Evolutionary conservation across 805 yeast genomes (phyloP).

Genomic region (Kuraishia borneana): DNA sequence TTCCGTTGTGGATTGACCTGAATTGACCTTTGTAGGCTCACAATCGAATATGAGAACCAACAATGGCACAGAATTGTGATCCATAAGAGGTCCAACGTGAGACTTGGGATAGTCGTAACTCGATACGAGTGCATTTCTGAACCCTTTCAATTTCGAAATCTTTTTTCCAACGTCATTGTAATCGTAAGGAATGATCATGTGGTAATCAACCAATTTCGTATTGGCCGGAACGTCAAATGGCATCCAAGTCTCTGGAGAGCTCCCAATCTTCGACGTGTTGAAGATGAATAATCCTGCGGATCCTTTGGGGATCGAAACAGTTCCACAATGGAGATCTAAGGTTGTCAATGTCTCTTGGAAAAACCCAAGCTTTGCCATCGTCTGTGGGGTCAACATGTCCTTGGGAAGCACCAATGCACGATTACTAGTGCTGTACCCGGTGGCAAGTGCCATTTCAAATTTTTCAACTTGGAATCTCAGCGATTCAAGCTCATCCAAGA

Average conservation of each 20-base stretch:
- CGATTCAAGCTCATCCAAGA: too few relatives aligned
- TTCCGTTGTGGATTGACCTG: background rate
- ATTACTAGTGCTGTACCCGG: too few relatives aligned
- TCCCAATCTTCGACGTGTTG: conserved; percentile 17
- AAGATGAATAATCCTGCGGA: conserved; percentile 26
- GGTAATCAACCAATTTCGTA: conserved; percentile 24
- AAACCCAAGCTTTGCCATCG: background rate
- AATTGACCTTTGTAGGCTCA: conserved; percentile 6
- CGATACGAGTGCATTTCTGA: conserved; percentile 2
- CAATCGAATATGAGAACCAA: conserved; percentile 25
- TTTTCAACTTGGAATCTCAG: too few relatives aligned
- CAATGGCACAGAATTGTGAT: conserved; percentile 19
- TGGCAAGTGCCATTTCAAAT: too few relatives aligned
- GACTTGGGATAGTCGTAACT: conserved; percentile 19
- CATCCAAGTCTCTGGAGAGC: conserved; percentile 13
- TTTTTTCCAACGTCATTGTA: conserved; percentile 9
- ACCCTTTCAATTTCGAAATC: conserved; percentile 1
- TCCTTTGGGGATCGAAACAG: conserved; percentile 15
- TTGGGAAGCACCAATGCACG: too few relatives aligned
- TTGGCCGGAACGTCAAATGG: conserved; percentile 28
- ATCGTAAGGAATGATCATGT: conserved; percentile 24
- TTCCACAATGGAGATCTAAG: background rate
- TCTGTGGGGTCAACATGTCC: background rate
- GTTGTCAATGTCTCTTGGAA: background rate
- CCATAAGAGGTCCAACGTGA: conserved; percentile 7